phyloP scores from a whole-genome alignment of 768 basidiomycete species.

The Mycena galopus region DNA sequence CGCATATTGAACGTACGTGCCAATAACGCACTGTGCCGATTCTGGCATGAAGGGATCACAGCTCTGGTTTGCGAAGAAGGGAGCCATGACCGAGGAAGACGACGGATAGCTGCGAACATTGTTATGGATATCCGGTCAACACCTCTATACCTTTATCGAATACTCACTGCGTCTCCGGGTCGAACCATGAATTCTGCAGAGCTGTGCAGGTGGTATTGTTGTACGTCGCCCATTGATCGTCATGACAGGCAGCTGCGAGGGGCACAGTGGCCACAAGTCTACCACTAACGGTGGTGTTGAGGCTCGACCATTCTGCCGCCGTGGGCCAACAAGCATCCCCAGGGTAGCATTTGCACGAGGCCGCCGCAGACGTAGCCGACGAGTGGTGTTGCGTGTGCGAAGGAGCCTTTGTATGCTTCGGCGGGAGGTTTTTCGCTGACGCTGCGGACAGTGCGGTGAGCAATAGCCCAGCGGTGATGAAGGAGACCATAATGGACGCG shows the following conservation, averaged over 20 bases:
- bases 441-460: conserved; percentile 18
- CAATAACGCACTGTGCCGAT: conserved; percentile 4
- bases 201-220: conserved; percentile 21
- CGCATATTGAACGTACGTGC: conserved; percentile 18
- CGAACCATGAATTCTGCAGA: conserved; percentile 19
- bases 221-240: conserved; percentile 14
- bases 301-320: conserved; percentile 6
- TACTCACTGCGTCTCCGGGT: conserved; percentile 22
- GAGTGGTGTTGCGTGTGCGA: conserved; percentile 14
- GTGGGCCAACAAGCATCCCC: conserved; percentile 13
- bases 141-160: conserved; percentile 15
- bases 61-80: conserved; percentile 19
- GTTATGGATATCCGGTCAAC: conserved; percentile 17
- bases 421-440: conserved; percentile 7
- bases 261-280: conserved; percentile 17
- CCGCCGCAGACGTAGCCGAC: conserved; percentile 13
- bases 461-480: conserved; percentile 12
- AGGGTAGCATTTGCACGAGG: conserved; percentile 15
- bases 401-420: conserved; percentile 11
- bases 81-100: conserved; percentile 22
- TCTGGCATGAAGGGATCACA: conserved; percentile 23
- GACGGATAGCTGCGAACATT: conserved; percentile 12
- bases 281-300: conserved; percentile 13
- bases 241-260: conserved; percentile 8
- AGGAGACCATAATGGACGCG: conserved; percentile 13